Evolutionary conservation across 345 rosid genomes (phyloP), one percentile per base, ranked within the genome.

Genomic region (Populus deltoides): DNA sequence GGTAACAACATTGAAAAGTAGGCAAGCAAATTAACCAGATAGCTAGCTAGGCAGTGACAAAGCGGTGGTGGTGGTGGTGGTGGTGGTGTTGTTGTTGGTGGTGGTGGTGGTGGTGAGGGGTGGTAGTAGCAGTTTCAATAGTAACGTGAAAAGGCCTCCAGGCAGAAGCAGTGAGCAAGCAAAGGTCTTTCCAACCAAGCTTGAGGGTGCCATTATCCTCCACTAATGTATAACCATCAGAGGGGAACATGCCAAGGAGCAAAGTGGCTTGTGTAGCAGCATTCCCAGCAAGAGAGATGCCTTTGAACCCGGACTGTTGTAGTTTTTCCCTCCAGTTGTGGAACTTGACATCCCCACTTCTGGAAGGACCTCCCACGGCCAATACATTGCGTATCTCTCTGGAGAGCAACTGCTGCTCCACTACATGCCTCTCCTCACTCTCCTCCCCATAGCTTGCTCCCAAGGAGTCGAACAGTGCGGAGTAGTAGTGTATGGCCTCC

Each of bases 101-200:
- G 67, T 70, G 87, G 69, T 61, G 79, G 65, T 45, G 66, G 31
- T 72, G 61, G 24, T 66, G 29, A 74, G 22, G 6, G 8, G 47
- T 33, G 7, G 66, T 2, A 0, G 81, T 27, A 1, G 63, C 17
- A 29, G 67, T 31, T 38, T 27, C 31, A 11, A 78, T 13, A 29
- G 25, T 73, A 15, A 68, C 75, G 33, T 81, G 83, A 65, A 89
- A 84, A 41, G 98, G 98, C 59, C 97, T 87, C 99, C 99, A 96
- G 17, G 99, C 99, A 5, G 99, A 96, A 59, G 99, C 99, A 70
- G 99, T 96, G 11, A 96, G 95, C 86, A 96, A 88, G 69, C 98
- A 96, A 33, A 96, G 98, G 78, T 96, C 99, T 79, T 96, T 96
- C 99, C 99, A 96, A 18, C 99, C 99, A 45, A 96, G 95, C 83